A percentile compares a stretch with the other conserved stretches of the same genome.
phyloP scores from a whole-genome alignment of 1,284 basidiomycete genomes.

The Schizophyllum amplum region DNA sequence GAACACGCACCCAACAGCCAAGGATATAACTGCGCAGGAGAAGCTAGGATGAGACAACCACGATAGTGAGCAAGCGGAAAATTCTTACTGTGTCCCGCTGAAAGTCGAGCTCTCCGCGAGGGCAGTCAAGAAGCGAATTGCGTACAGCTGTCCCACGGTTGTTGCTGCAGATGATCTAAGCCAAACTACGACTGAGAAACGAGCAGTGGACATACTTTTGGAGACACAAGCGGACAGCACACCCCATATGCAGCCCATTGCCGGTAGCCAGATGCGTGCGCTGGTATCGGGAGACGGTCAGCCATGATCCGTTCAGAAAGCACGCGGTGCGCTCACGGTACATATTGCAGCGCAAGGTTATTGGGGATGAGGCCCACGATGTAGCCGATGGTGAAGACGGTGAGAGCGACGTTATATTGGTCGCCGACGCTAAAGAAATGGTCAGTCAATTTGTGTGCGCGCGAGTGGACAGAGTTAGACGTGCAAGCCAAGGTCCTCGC shows the following conservation, averaged over 20 bases:
- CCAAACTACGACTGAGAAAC: conserved; percentile 34
- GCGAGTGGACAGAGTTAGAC: conserved; percentile 60
- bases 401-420: conserved; percentile 38
- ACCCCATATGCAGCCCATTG: conserved; percentile 60
- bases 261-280: conserved; percentile 59
- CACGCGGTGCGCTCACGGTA: not conserved
- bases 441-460: not conserved
- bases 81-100: conserved; percentile 49
- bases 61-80: not conserved
- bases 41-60: conserved; percentile 15
- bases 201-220: conserved; percentile 28
- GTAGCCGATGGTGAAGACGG: conserved; percentile 66
- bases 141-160: conserved; percentile 43
- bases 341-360: conserved; percentile 19
- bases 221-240: conserved; percentile 15
- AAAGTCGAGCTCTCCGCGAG: conserved; percentile 68
- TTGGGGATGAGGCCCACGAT: conserved; percentile 69
- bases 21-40: conserved; percentile 10
- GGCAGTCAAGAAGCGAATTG: conserved; percentile 68
- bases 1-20: conserved; percentile 3
- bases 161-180: conserved; percentile 6
- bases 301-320: conserved; percentile 36
- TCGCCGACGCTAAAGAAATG: conserved; percentile 23
- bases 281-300: conserved; percentile 51
- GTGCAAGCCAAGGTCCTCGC: conserved; percentile 63